A percentile compares a stretch with the other conserved stretches of the same genome.
These are phyloP conservation scores for Cryptococcus sp. DNA, from an alignment of 1,284 basidiomycete species.

Conservation along the genomic window DNA sequence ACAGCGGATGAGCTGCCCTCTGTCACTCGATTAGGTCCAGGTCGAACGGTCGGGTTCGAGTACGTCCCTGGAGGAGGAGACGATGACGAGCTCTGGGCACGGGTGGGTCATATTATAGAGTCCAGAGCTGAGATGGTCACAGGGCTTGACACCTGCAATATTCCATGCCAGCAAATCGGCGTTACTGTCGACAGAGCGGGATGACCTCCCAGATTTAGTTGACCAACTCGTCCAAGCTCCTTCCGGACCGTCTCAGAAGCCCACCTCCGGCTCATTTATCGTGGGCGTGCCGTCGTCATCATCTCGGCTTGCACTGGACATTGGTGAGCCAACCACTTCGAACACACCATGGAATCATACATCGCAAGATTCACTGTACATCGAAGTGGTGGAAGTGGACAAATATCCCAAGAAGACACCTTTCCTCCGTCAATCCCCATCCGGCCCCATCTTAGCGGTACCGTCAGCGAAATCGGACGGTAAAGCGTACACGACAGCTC, in stretches of 20 bases:
- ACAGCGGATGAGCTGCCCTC: constrained; percentile 35
- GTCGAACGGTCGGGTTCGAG: constrained; percentile 47
- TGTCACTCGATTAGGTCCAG: constrained; percentile 29
- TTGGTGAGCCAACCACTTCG: constrained; percentile 26
- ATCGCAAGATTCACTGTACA: neutral
- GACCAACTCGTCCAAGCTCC: constrained; percentile 28
- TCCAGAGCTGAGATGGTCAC: constrained; percentile 3
- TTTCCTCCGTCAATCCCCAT: constrained; percentile 2
- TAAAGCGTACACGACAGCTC: constrained; percentile 24
- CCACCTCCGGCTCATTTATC: neutral
- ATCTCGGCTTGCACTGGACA: constrained; percentile 27
- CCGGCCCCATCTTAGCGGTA: constrained; percentile 15
- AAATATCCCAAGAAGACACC: constrained; percentile 24
- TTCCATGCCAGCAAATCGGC: constrained; percentile 40
- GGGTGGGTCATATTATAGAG: constrained; percentile 29
- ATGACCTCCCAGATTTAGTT: constrained; percentile 40
- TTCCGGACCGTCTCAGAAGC: neutral
- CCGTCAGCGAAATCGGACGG: constrained; percentile 30
- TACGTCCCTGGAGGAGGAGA: constrained; percentile 55
- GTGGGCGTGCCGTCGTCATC: constrained; percentile 19
- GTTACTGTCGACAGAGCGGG: constrained; percentile 35
- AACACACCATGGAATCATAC: neutral
- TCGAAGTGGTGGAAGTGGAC: constrained; percentile 31
- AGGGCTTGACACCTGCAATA: constrained; percentile 45
- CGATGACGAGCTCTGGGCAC: constrained; percentile 54